A percentile compares a stretch with the other conserved stretches of the same genome.
phyloP scores from a whole-genome alignment of 208 protist species.

The Entamoeba histolytica region DNA sequence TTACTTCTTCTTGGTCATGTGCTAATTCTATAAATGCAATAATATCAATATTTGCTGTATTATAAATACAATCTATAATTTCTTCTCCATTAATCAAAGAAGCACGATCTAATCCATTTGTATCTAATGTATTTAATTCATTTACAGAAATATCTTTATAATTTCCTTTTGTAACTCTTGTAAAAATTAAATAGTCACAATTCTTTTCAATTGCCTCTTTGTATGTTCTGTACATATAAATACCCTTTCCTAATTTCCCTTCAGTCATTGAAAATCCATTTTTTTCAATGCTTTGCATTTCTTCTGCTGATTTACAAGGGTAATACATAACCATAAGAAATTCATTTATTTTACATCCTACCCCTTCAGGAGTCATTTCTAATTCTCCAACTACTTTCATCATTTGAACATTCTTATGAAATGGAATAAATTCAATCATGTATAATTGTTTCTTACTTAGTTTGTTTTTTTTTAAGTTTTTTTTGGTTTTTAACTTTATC shows the following conservation, averaged over 20 bases:
- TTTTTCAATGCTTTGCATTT: neutral
- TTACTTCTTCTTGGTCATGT: neutral
- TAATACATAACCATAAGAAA: neutral
- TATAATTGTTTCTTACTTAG: neutral
- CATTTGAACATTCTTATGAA: neutral
- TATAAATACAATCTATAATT: neutral
- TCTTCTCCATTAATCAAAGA: neutral
- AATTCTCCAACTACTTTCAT: neutral
- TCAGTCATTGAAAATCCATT: neutral
- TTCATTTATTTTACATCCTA: neutral
- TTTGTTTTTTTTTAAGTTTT: neutral
- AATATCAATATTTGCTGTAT: neutral
- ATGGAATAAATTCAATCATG: neutral
- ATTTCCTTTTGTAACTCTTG: neutral
- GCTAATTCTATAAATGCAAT: neutral
- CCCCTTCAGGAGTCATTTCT: neutral
- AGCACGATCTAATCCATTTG: neutral
- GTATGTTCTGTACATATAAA: neutral
- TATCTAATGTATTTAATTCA: neutral
- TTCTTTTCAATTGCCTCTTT: neutral
- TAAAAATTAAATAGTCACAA: neutral
- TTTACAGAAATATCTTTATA: neutral
- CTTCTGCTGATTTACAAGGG: neutral
- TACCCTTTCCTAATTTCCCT: neutral
- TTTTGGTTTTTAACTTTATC: too few species aligned